Evolutionary conservation across 179 eudicot genomes (phyloP).

Genomic region (Pouteria campechiana): DNA sequence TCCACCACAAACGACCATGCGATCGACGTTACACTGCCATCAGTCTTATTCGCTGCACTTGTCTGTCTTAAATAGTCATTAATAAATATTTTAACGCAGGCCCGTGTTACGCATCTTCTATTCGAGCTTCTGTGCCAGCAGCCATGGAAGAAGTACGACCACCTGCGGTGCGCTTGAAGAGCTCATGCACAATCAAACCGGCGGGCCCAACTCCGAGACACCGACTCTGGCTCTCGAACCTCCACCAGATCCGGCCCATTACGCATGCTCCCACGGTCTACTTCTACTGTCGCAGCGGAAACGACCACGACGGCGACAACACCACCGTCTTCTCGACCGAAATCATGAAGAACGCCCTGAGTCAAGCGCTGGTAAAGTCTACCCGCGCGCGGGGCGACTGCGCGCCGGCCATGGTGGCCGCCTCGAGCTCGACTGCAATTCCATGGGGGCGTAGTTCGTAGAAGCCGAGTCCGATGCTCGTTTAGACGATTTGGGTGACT

Average conservation of each 20-base stretch:
- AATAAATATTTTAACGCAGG: too few relatives aligned
- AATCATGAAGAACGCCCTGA: constrained; percentile 4
- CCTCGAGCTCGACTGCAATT: constrained; percentile 14
- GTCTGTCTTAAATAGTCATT: too few relatives aligned
- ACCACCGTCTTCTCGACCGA: too few relatives aligned
- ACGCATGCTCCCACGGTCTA: constrained; percentile 27
- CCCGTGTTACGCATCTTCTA: too few relatives aligned
- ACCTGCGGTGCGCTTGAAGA: constrained; percentile 11
- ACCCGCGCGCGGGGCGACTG: constrained; percentile 19
- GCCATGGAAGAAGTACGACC: too few relatives aligned
- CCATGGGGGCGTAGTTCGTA: constrained; percentile 7
- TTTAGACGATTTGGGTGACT: constrained; percentile 11
- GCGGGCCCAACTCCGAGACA: constrained; percentile 19
- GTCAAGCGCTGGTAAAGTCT: too few relatives aligned
- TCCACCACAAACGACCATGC: too few relatives aligned
- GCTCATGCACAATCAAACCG: constrained; percentile 21
- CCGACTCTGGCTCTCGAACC: constrained; percentile 11
- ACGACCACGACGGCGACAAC: too few relatives aligned
- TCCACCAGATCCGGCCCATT: constrained; percentile 32
- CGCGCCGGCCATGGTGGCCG: constrained; percentile 8
- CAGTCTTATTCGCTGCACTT: too few relatives aligned
- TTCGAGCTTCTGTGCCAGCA: too few relatives aligned
- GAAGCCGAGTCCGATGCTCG: constrained; percentile 7
- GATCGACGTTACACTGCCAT: too few relatives aligned
- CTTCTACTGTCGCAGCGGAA: too few relatives aligned